phyloP scores from a whole-genome alignment of 1,139 yeast genomes.

The Blastobotrys capitulatus region DNA sequence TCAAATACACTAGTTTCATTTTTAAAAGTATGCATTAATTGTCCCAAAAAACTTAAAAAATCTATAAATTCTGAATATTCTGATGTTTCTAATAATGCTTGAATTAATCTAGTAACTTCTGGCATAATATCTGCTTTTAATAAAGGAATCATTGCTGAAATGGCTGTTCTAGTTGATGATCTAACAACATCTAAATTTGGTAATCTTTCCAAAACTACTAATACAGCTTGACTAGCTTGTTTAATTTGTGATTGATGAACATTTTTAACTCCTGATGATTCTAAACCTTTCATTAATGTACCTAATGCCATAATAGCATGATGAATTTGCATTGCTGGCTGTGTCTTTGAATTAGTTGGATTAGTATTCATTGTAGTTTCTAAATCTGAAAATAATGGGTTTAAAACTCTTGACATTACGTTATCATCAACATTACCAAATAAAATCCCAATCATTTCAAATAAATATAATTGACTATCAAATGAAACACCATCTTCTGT shows the following conservation, averaged over 20 bases:
- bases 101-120: conserved; percentile 67
- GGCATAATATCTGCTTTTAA: conserved; percentile 49
- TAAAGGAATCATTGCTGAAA: conserved; percentile 80
- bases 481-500: conserved; percentile 48
- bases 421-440: conserved; percentile 32
- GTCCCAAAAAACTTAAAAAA: conserved; percentile 81
- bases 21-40: conserved; percentile 73
- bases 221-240: conserved; percentile 74
- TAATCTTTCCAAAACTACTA: conserved; percentile 76
- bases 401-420: conserved; percentile 46
- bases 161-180: conserved; percentile 80
- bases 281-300: conserved; percentile 79
- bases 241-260: conserved; percentile 27
- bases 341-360: conserved; percentile 35
- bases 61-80: conserved; percentile 66
- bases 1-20: conserved; percentile 64
- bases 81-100: conserved; percentile 64
- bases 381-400: conserved; percentile 71
- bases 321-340: conserved; percentile 66
- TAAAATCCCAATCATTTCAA: conserved; percentile 48
- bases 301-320: conserved; percentile 87
- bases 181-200: conserved; percentile 64
- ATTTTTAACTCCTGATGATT: conserved; percentile 20
- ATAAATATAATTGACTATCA: conserved; percentile 73
- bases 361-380: conserved; percentile 43